Percentiles rank a stretch among this genome's conserved stretches.
These are phyloP conservation scores for Tetradesmus obliquus DNA, from an alignment of 139 green algal species.

Conservation along the genomic window DNA sequence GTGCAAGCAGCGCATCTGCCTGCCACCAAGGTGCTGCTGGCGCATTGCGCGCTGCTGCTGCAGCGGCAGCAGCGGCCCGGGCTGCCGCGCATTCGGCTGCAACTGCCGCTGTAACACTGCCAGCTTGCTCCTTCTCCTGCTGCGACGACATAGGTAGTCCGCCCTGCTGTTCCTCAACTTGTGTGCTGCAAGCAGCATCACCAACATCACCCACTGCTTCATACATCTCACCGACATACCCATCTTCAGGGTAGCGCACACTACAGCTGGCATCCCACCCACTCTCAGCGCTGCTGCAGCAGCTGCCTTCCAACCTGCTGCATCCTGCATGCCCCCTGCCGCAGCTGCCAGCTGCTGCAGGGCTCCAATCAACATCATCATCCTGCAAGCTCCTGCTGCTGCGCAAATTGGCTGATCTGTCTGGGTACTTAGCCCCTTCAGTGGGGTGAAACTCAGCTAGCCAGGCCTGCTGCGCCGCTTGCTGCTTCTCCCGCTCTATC, in stretches of 20 bases:
- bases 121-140: not conserved
- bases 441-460: constrained; percentile 12
- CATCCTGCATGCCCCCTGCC: not conserved
- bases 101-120: not conserved
- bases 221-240: not conserved
- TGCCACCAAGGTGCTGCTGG: constrained; percentile 11
- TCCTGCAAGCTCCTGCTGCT: not conserved
- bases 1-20: not conserved
- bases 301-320: not conserved
- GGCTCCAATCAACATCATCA: not conserved
- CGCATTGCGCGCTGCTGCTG: not conserved
- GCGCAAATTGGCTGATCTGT: not conserved
- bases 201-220: too few species aligned
- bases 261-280: not conserved
- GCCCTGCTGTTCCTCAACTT: too few species aligned
- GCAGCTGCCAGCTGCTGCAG: not conserved
- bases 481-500: constrained; percentile 6
- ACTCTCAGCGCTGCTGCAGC: not conserved
- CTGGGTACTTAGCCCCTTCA: not conserved
- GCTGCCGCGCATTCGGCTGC: not conserved
- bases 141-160: not conserved
- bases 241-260: not conserved
- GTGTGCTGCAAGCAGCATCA: too few species aligned
- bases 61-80: not conserved
- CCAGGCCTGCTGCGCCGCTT: not conserved